These are phyloP conservation scores for Hyaloperonospora arabidopsidis DNA, from an alignment of 352 stramenopile genomes.

Conservation along the genomic window DNA sequence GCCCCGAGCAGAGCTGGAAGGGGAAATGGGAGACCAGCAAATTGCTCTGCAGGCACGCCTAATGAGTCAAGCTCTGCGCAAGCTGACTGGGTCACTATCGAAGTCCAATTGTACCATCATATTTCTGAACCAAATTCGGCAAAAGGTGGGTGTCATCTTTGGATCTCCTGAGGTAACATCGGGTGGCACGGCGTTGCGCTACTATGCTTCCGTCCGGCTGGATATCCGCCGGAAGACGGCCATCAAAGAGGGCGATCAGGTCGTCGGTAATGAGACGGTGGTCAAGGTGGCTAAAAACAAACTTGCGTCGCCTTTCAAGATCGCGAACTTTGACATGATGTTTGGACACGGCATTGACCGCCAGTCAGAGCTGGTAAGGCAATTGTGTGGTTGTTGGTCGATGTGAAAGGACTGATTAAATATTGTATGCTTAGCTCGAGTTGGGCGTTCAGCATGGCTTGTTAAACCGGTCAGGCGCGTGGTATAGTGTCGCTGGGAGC, in stretches of 20 bases:
- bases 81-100: constrained; percentile 93
- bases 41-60: constrained; percentile 96
- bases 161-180: constrained; percentile 96
- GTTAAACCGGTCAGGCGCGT: constrained; percentile 73
- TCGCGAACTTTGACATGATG: constrained; percentile 94
- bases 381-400: not conserved
- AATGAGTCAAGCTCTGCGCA: constrained; percentile 96
- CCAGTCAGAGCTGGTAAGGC: constrained; percentile 61
- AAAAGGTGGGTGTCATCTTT: constrained; percentile 97
- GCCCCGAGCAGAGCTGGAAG: constrained; percentile 91
- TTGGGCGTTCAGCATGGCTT: constrained; percentile 64
- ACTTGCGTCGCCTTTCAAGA: constrained; percentile 93
- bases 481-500: constrained; percentile 57
- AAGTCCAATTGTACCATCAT: constrained; percentile 95
- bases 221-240: constrained; percentile 92
- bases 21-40: constrained; percentile 93
- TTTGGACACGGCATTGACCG: constrained; percentile 95
- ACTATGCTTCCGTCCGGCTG: constrained; percentile 88
- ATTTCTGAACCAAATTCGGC: constrained; percentile 98
- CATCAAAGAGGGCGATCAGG: constrained; percentile 86
- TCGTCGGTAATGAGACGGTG: constrained; percentile 94
- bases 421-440: not conserved
- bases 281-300: constrained; percentile 99
- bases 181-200: constrained; percentile 79
- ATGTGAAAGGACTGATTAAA: not conserved